These are phyloP conservation scores for Endoconidiophora polonica DNA, from an alignment of 2,329 filamentous ascomycete genomes.

Conservation along the genomic window DNA sequence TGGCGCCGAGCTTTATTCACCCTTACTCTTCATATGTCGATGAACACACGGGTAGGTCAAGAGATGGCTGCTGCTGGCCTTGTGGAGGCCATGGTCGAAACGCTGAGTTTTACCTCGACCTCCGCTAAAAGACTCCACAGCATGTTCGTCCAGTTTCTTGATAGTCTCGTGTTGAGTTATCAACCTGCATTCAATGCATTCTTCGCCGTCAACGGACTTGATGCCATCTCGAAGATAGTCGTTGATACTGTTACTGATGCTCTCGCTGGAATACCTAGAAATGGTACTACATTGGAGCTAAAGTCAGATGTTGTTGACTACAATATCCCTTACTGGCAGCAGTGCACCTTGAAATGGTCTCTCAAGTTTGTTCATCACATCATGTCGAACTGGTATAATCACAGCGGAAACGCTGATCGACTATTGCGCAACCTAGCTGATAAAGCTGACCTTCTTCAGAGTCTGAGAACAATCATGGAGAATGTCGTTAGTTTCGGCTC, in stretches of 20 bases:
- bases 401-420: slow-evolving; percentile 70
- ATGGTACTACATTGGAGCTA: slow-evolving; percentile 51
- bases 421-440: slow-evolving; percentile 86
- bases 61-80: slow-evolving; percentile 80
- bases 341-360: slow-evolving; percentile 82
- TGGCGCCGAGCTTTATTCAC: slow-evolving; percentile 85
- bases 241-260: slow-evolving; percentile 61
- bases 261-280: slow-evolving; percentile 45
- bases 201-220: slow-evolving; percentile 67
- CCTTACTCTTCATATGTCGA: slow-evolving; percentile 64
- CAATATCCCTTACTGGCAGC: slow-evolving; percentile 78
- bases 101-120: slow-evolving; percentile 64
- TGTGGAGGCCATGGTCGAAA: slow-evolving; percentile 77
- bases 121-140: slow-evolving; percentile 73
- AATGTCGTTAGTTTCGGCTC: slow-evolving; percentile 71
- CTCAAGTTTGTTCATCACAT: slow-evolving; percentile 95
- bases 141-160: slow-evolving; percentile 71
- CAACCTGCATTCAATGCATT: slow-evolving; percentile 72
- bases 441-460: slow-evolving; percentile 66
- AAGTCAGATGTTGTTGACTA: slow-evolving; percentile 84
- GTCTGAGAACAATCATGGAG: slow-evolving; percentile 65
- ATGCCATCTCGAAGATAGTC: slow-evolving; percentile 77
- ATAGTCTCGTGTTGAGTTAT: slow-evolving; percentile 72
- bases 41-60: slow-evolving; percentile 30
- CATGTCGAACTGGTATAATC: slow-evolving; percentile 58